Base-by-base conservation (phyloP, 352 stramenopile species). In the Elongisporangium senticosum region DNA sequence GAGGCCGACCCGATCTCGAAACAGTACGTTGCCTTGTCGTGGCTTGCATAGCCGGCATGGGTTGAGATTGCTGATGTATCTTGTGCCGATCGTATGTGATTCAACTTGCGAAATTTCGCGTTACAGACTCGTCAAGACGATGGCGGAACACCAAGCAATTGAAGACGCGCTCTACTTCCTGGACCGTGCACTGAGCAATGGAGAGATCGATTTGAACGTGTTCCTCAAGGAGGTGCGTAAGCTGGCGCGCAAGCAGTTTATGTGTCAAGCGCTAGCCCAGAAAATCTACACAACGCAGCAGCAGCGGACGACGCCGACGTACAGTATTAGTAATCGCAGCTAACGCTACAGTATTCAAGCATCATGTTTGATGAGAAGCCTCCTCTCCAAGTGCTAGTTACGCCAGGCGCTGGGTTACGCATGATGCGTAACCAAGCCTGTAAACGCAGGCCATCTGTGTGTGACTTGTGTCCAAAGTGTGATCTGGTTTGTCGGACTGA, bases 141-240 rank as follows among this genome's bases (percentile, higher is more conserved):
- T 96, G 17, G 84, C 90, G 3, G 87, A 97, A 56, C 83, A 93
- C 61, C 75, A 95, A 39, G 75, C 90, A 17, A 94, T 96, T 43
- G 89, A 96, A 57, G 90, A 97, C 55, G 85, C 85, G 21, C 79
- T 97, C 26, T 97, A 97, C 71, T 96, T 96, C 56, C 76, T 97
- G 79, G 90, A 97, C 56, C 82, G 86, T 15, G 88, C 84, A 4
- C 61, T 97, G 51, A 86, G 83, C 67, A 96, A 96, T 49, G 86
- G 83, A 23, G 80, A 91, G 57, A 93, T 97, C n/a, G 77, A 90
- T 47, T 68, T 96, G 8, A 71, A 71, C 13, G 60, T 78, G 7
- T 97, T 96, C 59, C 54, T 97, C 4, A 96, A 96, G 58, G 87
- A 97, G 63, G 83, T 97, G 56, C 81, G 90, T 15, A 95, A 95